phyloP scores from a whole-genome alignment of 148 eudicot species.

The Rhododendron ferrugineum region DNA sequence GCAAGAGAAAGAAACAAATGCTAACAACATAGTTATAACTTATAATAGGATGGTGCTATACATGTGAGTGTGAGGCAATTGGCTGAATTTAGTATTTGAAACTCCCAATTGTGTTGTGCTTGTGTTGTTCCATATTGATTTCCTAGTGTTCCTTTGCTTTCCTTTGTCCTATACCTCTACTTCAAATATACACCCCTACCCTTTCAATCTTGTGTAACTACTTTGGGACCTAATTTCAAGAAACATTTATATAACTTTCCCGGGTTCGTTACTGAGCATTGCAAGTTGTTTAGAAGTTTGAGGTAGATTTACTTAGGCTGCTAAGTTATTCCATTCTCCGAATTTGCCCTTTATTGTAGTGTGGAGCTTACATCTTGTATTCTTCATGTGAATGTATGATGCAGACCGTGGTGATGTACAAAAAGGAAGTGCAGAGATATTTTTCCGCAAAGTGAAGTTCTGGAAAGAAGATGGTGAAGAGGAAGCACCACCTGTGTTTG shows the following conservation, averaged over 20 bases:
- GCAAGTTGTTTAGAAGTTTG: not conserved
- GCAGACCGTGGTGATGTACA: conserved; percentile 94
- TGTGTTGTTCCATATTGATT: not conserved
- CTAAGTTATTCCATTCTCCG: not conserved
- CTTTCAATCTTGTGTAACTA: not conserved
- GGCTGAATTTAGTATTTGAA: not conserved
- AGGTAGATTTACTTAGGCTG: not conserved
- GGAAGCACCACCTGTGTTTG: conserved; percentile 99
- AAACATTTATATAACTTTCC: not conserved
- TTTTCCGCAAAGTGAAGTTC: conserved; percentile 94
- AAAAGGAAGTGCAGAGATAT: conserved; percentile 88
- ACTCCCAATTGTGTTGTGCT: not conserved
- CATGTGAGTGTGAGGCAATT: not conserved
- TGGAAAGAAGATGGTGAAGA: conserved; percentile 98
- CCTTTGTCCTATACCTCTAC: not conserved
- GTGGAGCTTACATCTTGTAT: not conserved
- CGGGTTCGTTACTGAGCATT: not conserved
- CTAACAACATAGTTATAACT: too few relatives aligned
- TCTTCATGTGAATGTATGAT: conserved; percentile 4
- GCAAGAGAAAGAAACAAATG: not conserved
- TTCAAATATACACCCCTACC: not conserved
- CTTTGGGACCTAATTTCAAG: not conserved
- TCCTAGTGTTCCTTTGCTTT: not conserved
- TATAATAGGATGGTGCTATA: not conserved
- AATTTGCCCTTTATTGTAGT: not conserved